These are phyloP conservation scores for Mimosa pudica DNA, from an alignment of 306 rosid species.

Conservation along the genomic window DNA sequence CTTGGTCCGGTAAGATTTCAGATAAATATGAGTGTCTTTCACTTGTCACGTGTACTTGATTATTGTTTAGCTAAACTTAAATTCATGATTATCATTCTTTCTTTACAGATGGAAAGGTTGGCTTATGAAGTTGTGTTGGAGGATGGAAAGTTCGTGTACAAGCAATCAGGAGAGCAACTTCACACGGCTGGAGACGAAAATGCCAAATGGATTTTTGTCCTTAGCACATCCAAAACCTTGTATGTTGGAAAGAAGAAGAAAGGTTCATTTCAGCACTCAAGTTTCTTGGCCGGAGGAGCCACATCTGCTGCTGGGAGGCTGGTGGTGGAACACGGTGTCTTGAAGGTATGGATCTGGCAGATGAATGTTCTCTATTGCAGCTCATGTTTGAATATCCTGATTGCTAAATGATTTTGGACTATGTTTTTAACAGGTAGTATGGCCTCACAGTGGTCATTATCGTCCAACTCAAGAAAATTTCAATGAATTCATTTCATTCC, in stretches of 20 bases:
- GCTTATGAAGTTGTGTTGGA: slow-evolving; percentile 81
- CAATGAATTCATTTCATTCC: slow-evolving; percentile 80
- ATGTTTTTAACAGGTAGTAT: slow-evolving; percentile 73
- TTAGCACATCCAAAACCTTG: slow-evolving; percentile 80
- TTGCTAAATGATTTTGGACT: slow-evolving; percentile 35
- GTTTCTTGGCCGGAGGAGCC: slow-evolving; percentile 99
- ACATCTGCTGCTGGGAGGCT: slow-evolving; percentile 97
- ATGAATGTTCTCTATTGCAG: slow-evolving; percentile 24
- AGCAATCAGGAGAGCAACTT: slow-evolving; percentile 76
- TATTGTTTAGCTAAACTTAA: slow-evolving; percentile 8
- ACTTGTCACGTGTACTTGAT: slow-evolving; percentile 28
- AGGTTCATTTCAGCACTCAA: slow-evolving; percentile 95
- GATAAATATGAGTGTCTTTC: slow-evolving; percentile 21
- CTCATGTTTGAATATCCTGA: slow-evolving; percentile 12
- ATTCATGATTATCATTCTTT: slow-evolving; percentile 10
- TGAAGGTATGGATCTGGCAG: slow-evolving; percentile 58
- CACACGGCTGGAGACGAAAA: slow-evolving; percentile 52
- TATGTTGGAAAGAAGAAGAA: slow-evolving; percentile 92
- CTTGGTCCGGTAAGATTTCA: slow-evolving; percentile 87
- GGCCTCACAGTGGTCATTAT: slow-evolving; percentile 99
- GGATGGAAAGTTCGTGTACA: slow-evolving; percentile 76
- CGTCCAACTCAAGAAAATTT: slow-evolving; percentile 89
- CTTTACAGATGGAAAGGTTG: slow-evolving; percentile 83
- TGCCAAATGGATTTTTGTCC: slow-evolving; percentile 95
- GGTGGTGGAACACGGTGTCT: slow-evolving; percentile 75